These are phyloP conservation scores for Talaromyces nanjingensis DNA, from an alignment of 495 filamentous ascomycete genomes.

Conservation along the genomic window DNA sequence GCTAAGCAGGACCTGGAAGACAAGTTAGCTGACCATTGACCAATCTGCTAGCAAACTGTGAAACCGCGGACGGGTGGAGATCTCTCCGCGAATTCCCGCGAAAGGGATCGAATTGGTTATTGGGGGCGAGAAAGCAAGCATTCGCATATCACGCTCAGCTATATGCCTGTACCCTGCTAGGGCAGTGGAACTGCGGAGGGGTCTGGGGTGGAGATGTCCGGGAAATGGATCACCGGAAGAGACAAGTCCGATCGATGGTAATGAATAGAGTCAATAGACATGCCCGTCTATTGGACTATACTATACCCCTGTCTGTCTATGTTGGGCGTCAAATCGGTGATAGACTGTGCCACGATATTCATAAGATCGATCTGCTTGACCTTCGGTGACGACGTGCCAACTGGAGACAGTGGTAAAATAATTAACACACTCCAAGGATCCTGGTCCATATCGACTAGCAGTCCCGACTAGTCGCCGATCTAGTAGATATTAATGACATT, in stretches of 20 bases:
- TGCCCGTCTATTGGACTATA: not conserved
- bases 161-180: no score
- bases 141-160: not conserved
- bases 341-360: not conserved
- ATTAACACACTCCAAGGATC: not conserved
- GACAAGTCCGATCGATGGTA: not conserved
- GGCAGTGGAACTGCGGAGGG: not conserved
- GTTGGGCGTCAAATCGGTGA: not conserved
- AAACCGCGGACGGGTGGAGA: slow-evolving; percentile 5
- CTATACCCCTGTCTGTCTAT: not conserved
- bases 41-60: not conserved
- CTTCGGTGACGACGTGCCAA: not conserved
- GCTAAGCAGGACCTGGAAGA: not conserved
- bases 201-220: not conserved
- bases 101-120: not conserved
- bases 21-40: not conserved
- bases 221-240: not conserved
- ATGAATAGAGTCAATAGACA: not conserved
- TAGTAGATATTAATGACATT: not conserved
- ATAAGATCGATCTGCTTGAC: not conserved
- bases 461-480: not conserved
- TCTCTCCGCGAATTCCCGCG: not conserved
- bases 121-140: not conserved
- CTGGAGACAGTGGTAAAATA: not conserved
- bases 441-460: not conserved